phyloP scores from a whole-genome alignment of 139 green algal species.

The Bryopsis sp. region DNA sequence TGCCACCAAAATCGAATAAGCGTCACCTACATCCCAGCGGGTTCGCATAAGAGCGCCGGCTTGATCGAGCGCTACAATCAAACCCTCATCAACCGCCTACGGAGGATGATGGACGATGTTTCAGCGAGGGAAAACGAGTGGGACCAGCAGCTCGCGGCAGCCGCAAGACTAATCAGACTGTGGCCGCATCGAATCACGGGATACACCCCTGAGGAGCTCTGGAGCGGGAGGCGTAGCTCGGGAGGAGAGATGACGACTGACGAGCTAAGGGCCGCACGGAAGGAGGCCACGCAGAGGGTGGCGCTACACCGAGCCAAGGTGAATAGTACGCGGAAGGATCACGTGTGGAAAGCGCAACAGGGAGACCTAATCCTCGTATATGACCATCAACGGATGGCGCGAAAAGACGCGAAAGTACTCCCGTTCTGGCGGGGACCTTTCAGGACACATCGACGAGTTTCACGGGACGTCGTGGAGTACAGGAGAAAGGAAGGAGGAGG shows the following conservation, averaged over 20 bases:
- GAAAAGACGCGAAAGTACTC: background rate
- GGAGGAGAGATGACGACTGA: too few species aligned
- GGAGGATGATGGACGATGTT: background rate
- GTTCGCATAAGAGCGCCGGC: constrained; percentile 1
- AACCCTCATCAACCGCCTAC: background rate
- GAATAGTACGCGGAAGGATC: too few species aligned
- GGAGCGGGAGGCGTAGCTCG: too few species aligned
- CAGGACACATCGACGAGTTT: too few species aligned
- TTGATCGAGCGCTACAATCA: constrained; percentile 6
- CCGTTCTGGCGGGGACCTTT: constrained; percentile 12
- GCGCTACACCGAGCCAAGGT: too few species aligned
- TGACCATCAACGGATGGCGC: background rate
- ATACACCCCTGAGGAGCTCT: too few species aligned
- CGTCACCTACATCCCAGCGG: background rate
- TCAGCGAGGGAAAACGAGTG: background rate
- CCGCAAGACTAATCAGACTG: background rate
- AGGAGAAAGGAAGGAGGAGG: too few species aligned
- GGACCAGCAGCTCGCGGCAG: background rate
- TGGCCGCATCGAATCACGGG: background rate
- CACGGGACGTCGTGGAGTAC: too few species aligned
- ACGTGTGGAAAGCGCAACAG: too few species aligned
- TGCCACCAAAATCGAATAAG: background rate
- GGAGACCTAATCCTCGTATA: background rate
- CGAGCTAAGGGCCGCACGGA: too few species aligned
- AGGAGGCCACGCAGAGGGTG: too few species aligned